Conservation (phyloP, 345 rosid genomes). For the Brassica napus region DNA sequence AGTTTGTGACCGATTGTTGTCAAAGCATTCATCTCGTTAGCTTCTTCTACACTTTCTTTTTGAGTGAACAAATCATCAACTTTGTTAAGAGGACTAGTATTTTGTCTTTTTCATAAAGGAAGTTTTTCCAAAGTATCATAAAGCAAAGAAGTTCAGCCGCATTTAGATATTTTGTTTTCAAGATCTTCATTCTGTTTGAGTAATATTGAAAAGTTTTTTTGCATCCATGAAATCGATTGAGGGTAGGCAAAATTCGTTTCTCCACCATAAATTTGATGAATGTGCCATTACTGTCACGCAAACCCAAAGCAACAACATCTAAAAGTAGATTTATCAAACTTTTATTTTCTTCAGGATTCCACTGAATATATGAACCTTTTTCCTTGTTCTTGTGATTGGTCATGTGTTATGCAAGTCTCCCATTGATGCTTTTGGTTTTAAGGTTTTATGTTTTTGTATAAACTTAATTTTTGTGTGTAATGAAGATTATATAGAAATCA, state of each 20-base stretch:
- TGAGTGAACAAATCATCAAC: not conserved
- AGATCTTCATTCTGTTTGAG: not conserved
- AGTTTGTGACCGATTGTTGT: not conserved
- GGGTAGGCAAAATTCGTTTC: not conserved
- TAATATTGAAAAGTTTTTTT: not conserved
- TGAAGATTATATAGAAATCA: too few species aligned
- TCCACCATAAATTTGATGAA: not conserved
- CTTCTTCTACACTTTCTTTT: not conserved
- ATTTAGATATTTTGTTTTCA: not conserved
- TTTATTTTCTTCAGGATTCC: not conserved
- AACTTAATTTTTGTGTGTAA: too few species aligned
- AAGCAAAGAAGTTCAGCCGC: not conserved
- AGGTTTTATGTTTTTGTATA: not conserved
- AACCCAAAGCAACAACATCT: not conserved
- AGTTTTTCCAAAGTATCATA: not conserved
- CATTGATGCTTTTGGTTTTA: not conserved
- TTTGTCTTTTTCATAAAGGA: not conserved
- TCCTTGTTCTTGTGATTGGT: not conserved
- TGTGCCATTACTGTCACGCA: not conserved
- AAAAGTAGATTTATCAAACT: not conserved
- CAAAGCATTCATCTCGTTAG: not conserved
- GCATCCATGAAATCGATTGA: not conserved
- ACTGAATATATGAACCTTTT: not conserved
- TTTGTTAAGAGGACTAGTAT: not conserved
- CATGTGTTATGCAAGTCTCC: not conserved